These are phyloP conservation scores for Annulohypoxylon truncatum DNA, from an alignment of 2,329 filamentous ascomycete genomes.

Conservation along the genomic window DNA sequence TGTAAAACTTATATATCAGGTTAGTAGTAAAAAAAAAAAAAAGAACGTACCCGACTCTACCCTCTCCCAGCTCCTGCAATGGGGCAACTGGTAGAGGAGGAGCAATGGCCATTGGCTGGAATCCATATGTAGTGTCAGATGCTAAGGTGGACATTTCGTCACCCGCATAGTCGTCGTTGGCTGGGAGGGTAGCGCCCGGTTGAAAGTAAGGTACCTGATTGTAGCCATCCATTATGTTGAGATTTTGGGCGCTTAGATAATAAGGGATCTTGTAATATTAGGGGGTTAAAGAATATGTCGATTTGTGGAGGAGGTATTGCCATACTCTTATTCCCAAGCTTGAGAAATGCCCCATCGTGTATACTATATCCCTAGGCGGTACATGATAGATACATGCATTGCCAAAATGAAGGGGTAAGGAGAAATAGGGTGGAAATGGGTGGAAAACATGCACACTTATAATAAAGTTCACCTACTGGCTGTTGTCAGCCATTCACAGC, in stretches of 20 bases:
- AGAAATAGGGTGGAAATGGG: conserved; percentile 8
- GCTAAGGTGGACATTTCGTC: no score
- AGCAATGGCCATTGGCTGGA: not conserved
- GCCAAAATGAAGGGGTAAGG: not conserved
- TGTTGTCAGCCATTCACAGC: no score
- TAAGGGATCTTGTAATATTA: not conserved
- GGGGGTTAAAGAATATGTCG: not conserved
- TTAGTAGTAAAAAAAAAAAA: not conserved
- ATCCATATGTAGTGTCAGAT: not conserved
- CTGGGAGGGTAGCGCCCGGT: no score
- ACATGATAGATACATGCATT: not conserved
- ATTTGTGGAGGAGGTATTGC: not conserved
- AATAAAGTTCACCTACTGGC: not conserved
- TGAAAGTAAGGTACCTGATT: conserved; percentile 9
- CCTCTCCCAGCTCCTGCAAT: no score
- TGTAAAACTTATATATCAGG: no score
- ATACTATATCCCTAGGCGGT: not conserved
- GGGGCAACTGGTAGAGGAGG: not conserved
- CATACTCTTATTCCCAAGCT: not conserved
- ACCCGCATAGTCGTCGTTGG: not conserved
- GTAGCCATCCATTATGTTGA: conserved; percentile 15
- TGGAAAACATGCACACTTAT: not conserved
- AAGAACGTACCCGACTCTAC: no score
- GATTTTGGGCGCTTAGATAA: not conserved
- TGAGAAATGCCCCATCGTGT: not conserved